Percentiles rank a stretch among this genome's conserved stretches.
phyloP scores from a whole-genome alignment of 345 rosid genomes.

The Dipteronia sinensis region DNA sequence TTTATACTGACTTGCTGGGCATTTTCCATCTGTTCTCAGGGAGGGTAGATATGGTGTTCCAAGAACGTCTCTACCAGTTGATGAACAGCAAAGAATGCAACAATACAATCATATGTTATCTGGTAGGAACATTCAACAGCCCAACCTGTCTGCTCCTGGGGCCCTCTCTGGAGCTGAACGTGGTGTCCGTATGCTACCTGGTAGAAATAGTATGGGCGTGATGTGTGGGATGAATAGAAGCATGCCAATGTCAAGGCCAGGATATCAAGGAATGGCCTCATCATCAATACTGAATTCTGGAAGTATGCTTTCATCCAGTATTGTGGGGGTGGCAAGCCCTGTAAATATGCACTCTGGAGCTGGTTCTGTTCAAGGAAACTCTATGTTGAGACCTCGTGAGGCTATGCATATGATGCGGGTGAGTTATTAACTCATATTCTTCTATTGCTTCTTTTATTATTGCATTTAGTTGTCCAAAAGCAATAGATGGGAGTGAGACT shows the following conservation, averaged over 20 bases:
- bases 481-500: background rate
- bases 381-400: conserved; percentile 81
- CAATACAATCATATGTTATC: conserved; percentile 69
- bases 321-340: conserved; percentile 73
- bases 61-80: conserved; percentile 68
- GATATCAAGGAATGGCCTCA: conserved; percentile 74
- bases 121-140: conserved; percentile 68
- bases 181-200: conserved; percentile 57
- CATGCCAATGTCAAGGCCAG: conserved; percentile 78
- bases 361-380: conserved; percentile 69
- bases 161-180: conserved; percentile 66
- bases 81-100: conserved; percentile 84
- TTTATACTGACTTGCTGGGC: conserved; percentile 9
- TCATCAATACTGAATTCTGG: conserved; percentile 67
- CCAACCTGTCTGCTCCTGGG: conserved; percentile 71
- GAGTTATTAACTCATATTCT: conserved; percentile 28
- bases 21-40: conserved; percentile 42
- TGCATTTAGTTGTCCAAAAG: background rate
- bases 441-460: background rate
- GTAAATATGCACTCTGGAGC: conserved; percentile 66
- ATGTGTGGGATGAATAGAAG: conserved; percentile 64
- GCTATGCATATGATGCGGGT: conserved; percentile 75
- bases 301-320: conserved; percentile 64
- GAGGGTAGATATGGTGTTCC: conserved; percentile 75
- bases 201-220: conserved; percentile 76